Evolutionary conservation across 371 early-diverging fungal species (phyloP).

Genomic region (Mortierella sp.): DNA sequence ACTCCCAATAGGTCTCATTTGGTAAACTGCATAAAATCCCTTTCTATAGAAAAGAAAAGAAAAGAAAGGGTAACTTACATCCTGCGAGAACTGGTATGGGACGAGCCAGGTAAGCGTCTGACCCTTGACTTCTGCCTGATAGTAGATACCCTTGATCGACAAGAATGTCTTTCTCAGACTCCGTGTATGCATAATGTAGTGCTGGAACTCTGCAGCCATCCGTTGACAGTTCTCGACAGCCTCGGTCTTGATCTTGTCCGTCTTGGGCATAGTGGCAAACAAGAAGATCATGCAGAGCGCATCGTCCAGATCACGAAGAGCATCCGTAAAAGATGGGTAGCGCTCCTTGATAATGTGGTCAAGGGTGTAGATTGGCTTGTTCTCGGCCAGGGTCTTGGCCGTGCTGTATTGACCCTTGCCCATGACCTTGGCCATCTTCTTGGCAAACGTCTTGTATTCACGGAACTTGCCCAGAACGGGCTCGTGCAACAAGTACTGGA

Average conservation of each 20-base stretch:
- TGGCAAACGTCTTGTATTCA: slow-evolving; percentile 87
- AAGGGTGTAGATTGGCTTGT: slow-evolving; percentile 83
- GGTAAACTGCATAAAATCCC: too few species aligned
- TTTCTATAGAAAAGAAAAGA: not conserved
- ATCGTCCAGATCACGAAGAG: slow-evolving; percentile 96
- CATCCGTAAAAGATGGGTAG: slow-evolving; percentile 95
- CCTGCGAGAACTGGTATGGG: slow-evolving; percentile 93
- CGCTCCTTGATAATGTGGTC: slow-evolving; percentile 96
- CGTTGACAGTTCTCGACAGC: slow-evolving; percentile 82
- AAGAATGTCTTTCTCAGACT: slow-evolving; percentile 90
- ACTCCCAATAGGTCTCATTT: too few species aligned
- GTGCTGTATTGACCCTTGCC: slow-evolving; percentile 81
- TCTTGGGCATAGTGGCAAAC: slow-evolving; percentile 90
- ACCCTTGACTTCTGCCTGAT: slow-evolving; percentile 96
- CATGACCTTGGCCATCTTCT: slow-evolving; percentile 87
- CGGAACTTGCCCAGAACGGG: slow-evolving; percentile 91
- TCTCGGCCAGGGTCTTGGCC: slow-evolving; percentile 79
- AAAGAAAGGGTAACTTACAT: slow-evolving; percentile 55
- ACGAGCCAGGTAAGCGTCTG: slow-evolving; percentile 95
- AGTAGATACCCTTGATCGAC: slow-evolving; percentile 98
- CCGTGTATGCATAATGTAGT: slow-evolving; percentile 84
- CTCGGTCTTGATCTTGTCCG: slow-evolving; percentile 70
- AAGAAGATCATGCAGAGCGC: slow-evolving; percentile 93
- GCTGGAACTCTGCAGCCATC: slow-evolving; percentile 90
- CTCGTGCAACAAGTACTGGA: slow-evolving; percentile 93